A percentile compares a stretch with the other conserved stretches of the same genome.
Conservation (phyloP, 2,329 filamentous ascomycete genomes). For the Colletotrichum tropicale region DNA sequence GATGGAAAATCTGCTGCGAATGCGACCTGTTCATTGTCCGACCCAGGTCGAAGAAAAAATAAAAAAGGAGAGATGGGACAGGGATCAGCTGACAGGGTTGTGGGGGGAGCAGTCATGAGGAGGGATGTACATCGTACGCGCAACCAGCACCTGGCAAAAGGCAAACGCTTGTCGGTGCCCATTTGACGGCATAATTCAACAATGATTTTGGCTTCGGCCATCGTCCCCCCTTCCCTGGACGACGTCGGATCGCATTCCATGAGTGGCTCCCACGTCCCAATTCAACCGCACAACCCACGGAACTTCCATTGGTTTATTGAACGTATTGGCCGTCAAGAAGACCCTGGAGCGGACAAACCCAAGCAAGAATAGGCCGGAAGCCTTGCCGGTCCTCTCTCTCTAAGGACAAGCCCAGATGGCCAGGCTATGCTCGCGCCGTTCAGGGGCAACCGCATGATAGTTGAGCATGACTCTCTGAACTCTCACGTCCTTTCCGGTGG, state of each 20-base stretch:
- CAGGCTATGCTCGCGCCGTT: not conserved
- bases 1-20: conserved; percentile 13
- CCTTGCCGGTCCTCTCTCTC: not conserved
- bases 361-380: not conserved
- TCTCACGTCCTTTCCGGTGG: not conserved
- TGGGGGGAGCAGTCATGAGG: not conserved
- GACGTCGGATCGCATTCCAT: conserved; percentile 4
- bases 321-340: not conserved
- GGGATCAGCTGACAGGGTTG: conserved; percentile 12
- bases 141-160: not conserved
- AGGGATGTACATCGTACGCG: not conserved
- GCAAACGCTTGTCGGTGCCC: not conserved
- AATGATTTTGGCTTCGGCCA: conserved; percentile 1
- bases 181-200: conserved; percentile 6
- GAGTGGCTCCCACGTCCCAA: not conserved
- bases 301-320: not conserved
- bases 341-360: not conserved
- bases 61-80: conserved; percentile 6
- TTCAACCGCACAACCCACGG: not conserved
- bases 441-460: conserved; percentile 3
- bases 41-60: not conserved
- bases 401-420: not conserved
- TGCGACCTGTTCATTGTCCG: conserved; percentile 4
- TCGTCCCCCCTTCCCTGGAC: not conserved
- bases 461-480: not conserved